These are phyloP conservation scores for Sarcodon sp. DNA, from an alignment of 768 basidiomycete genomes.

Conservation along the genomic window DNA sequence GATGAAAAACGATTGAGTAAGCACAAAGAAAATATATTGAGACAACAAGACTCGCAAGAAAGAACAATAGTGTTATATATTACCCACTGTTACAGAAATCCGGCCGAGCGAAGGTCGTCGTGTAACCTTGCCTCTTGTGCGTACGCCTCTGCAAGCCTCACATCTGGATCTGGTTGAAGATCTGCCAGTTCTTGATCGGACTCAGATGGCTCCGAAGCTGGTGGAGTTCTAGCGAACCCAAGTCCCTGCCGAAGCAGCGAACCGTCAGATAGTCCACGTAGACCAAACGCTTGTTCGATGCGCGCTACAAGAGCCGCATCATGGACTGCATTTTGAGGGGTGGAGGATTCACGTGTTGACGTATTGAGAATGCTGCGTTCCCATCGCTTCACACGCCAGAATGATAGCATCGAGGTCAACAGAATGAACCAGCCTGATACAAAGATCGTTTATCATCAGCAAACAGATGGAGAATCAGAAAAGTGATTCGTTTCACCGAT, in stretches of 20 bases:
- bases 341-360: slow-evolving; percentile 21
- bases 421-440: slow-evolving; percentile 70
- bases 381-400: slow-evolving; percentile 86
- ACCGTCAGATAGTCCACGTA: slow-evolving; percentile 13
- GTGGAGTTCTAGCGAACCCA: slow-evolving; percentile 10
- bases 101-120: slow-evolving; percentile 48
- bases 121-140: slow-evolving; percentile 45
- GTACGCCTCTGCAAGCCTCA: slow-evolving; percentile 30
- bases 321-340: slow-evolving; percentile 8
- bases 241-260: slow-evolving; percentile 18
- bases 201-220: neutral
- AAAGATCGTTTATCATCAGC: slow-evolving; percentile 10
- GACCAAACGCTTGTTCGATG: slow-evolving; percentile 19
- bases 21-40: slow-evolving; percentile 2
- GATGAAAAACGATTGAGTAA: neutral
- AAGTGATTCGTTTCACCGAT: slow-evolving; percentile 31
- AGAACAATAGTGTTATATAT: slow-evolving; percentile 1
- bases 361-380: slow-evolving; percentile 64
- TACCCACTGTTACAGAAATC: slow-evolving; percentile 31
- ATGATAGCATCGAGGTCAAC: slow-evolving; percentile 81
- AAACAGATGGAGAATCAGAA: slow-evolving; percentile 1
- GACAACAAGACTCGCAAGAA: neutral
- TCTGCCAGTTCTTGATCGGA: neutral
- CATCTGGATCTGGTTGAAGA: slow-evolving; percentile 20
- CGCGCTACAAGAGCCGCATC: slow-evolving; percentile 7